These are phyloP conservation scores for Diplodia intermedia DNA, from an alignment of 2,329 filamentous ascomycete species.

Conservation along the genomic window DNA sequence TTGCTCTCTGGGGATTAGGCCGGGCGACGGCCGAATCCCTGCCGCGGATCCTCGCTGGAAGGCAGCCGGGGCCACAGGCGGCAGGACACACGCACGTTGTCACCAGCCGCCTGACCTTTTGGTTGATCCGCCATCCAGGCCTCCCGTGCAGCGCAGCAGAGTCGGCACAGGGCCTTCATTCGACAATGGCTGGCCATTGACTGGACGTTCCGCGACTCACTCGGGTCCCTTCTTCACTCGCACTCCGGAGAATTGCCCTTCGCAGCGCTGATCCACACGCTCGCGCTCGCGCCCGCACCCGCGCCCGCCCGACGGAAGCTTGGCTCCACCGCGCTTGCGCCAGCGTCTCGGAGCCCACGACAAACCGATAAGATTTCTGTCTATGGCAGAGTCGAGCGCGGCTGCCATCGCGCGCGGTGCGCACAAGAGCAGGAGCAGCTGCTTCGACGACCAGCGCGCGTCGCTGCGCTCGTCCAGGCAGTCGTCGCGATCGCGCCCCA, in stretches of 20 bases:
- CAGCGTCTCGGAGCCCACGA: neutral
- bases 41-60: slow-evolving; percentile 11
- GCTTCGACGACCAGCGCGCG: slow-evolving; percentile 48
- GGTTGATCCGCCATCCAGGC: slow-evolving; percentile 2
- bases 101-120: neutral
- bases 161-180: slow-evolving; percentile 12
- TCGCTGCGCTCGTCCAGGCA: slow-evolving; percentile 35
- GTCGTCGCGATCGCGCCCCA: slow-evolving; percentile 35
- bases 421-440: slow-evolving; percentile 37
- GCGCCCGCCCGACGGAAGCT: slow-evolving; percentile 5
- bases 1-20: slow-evolving; percentile 13
- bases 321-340: slow-evolving; percentile 10
- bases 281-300: neutral
- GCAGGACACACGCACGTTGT: neutral
- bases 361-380: neutral
- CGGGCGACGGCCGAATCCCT: slow-evolving; percentile 24
- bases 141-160: slow-evolving; percentile 1
- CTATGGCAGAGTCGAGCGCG: slow-evolving; percentile 15
- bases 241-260: slow-evolving; percentile 1
- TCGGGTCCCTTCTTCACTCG: neutral
- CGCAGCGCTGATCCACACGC: slow-evolving; percentile 4
- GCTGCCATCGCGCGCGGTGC: slow-evolving; percentile 3
- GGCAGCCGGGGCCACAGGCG: neutral
- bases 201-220: neutral
- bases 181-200: slow-evolving; percentile 12